Evolutionary conservation across 345 rosid species (phyloP).

Genomic region (Eucalyptus sideroxylon): DNA sequence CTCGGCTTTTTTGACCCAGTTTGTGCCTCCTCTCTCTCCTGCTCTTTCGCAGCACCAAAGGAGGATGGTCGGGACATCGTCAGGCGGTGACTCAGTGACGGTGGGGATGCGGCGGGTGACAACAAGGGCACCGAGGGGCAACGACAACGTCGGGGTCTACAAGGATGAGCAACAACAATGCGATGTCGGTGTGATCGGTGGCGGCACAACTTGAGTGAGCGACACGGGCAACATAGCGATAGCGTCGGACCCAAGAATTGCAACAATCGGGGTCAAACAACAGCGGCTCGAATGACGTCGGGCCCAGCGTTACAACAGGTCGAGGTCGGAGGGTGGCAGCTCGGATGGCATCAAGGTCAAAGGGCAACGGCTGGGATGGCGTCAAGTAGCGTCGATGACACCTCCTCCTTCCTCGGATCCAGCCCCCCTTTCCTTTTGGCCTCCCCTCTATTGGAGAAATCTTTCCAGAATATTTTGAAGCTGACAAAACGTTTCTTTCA

Average conservation of each 20-base stretch:
- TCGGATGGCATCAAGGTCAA: accelerated
- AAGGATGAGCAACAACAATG: accelerated
- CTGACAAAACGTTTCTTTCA: no score
- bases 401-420: accelerated
- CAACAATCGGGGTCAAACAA: accelerated
- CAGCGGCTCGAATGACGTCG: accelerated
- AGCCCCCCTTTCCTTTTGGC: no score
- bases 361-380: no score
- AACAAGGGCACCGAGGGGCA: accelerated
- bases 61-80: accelerated
- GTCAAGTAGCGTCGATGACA: accelerated
- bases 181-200: no score
- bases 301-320: accelerated
- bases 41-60: accelerated
- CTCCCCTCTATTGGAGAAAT: accelerated
- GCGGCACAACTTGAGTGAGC: accelerated
- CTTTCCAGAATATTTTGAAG: no score
- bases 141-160: accelerated
- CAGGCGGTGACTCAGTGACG: accelerated
- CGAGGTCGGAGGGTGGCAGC: accelerated
- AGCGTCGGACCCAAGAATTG: accelerated
- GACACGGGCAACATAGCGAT: accelerated
- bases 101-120: accelerated
- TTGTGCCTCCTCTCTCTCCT: no score
- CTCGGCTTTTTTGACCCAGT: accelerated